These are phyloP conservation scores for Calonectria pseudoturangicola DNA, from an alignment of 2,329 filamentous ascomycete genomes.

Conservation along the genomic window DNA sequence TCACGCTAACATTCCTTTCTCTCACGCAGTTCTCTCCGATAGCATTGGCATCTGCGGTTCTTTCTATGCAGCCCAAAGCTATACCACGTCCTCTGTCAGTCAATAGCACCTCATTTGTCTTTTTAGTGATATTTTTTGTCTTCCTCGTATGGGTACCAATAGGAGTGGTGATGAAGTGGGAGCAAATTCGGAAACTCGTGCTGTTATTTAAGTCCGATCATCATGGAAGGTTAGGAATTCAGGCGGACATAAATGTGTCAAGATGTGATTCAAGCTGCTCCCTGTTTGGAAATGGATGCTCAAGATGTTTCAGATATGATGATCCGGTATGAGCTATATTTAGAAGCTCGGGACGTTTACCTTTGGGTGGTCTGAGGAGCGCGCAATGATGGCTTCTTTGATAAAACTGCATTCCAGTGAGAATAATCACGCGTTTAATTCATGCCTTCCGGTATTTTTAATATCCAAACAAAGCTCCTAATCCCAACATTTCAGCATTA, in stretches of 20 bases:
- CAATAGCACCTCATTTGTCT: background rate
- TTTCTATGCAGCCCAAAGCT: background rate
- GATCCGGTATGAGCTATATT: background rate
- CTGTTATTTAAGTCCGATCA: accelerated
- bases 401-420: background rate
- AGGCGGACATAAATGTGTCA: background rate
- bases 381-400: background rate
- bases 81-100: background rate
- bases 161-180: background rate
- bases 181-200: background rate
- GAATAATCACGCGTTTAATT: no score
- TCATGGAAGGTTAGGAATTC: no score
- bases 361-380: background rate
- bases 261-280: background rate
- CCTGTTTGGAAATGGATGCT: background rate
- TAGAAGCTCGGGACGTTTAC: no score
- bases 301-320: background rate
- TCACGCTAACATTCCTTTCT: no score
- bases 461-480: background rate
- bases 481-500: no score
- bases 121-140: background rate
- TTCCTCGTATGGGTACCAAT: background rate
- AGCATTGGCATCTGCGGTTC: background rate
- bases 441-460: background rate
- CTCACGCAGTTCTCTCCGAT: background rate